Conservation (phyloP, 331 rosid genomes). For the Cydonia oblonga region DNA sequence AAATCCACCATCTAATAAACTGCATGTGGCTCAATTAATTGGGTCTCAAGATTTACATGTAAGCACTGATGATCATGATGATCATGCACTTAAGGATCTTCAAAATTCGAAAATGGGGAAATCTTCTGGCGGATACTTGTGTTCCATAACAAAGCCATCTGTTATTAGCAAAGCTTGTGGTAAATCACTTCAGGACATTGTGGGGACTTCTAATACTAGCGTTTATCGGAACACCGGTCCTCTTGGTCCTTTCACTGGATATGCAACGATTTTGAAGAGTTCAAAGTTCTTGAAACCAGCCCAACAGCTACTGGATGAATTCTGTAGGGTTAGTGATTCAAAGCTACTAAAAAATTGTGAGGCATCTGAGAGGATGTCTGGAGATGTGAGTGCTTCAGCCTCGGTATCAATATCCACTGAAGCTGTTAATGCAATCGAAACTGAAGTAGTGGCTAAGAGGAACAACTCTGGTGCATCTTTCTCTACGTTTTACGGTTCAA, state of each 20-base stretch:
- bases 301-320: slow-evolving; percentile 57
- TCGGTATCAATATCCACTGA: slow-evolving; percentile 17
- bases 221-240: slow-evolving; percentile 56
- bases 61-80: not conserved
- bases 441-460: slow-evolving; percentile 20
- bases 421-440: slow-evolving; percentile 24
- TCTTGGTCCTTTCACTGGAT: slow-evolving; percentile 94
- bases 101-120: slow-evolving; percentile 17
- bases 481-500: slow-evolving; percentile 37
- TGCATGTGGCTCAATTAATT: slow-evolving; percentile 14
- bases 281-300: slow-evolving; percentile 74
- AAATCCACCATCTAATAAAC: slow-evolving; percentile 40
- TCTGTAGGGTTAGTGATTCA: slow-evolving; percentile 24
- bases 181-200: slow-evolving; percentile 42
- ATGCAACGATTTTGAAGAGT: slow-evolving; percentile 71
- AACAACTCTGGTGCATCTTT: slow-evolving; percentile 41
- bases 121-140: not conserved
- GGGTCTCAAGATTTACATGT: slow-evolving; percentile 23
- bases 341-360: slow-evolving; percentile 14
- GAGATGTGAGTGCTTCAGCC: slow-evolving; percentile 24
- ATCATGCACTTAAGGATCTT: not conserved
- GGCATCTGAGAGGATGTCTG: slow-evolving; percentile 33
- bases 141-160: slow-evolving; percentile 31
- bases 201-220: slow-evolving; percentile 25
- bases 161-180: slow-evolving; percentile 34